These are phyloP conservation scores for Hypoxylon sp. DNA, from an alignment of 2,329 filamentous ascomycete genomes.

Conservation along the genomic window DNA sequence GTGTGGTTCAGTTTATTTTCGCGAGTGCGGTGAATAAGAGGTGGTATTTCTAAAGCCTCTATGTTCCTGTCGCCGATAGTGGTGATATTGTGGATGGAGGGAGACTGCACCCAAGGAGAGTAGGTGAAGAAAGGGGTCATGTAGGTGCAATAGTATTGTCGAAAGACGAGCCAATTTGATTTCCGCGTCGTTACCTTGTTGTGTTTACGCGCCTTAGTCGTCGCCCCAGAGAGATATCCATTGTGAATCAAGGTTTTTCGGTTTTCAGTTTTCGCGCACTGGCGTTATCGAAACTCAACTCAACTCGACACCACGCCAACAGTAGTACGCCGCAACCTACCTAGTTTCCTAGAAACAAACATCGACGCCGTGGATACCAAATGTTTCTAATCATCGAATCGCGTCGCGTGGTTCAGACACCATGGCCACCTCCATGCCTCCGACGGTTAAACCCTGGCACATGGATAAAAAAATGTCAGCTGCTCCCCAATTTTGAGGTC, in stretches of 20 bases:
- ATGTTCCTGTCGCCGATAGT: background rate
- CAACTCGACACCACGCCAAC: background rate
- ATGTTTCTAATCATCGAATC: background rate
- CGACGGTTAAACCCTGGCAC: background rate
- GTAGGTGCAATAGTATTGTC: background rate
- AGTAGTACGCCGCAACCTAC: background rate
- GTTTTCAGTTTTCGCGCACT: background rate
- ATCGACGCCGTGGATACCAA: background rate
- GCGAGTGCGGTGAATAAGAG: no score
- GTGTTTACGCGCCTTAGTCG: background rate
- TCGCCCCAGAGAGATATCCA: background rate
- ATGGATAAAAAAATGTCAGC: background rate
- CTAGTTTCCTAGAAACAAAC: background rate
- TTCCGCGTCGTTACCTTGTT: no score
- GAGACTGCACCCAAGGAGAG: background rate
- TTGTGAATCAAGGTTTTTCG: background rate
- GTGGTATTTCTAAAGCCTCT: background rate
- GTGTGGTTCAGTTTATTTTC: background rate
- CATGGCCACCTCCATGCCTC: background rate
- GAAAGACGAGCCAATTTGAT: background rate
- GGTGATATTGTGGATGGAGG: background rate
- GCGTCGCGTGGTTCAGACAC: background rate
- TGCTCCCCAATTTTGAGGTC: background rate
- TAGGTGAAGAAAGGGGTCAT: background rate
- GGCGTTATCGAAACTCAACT: background rate